A percentile compares a stretch with the other conserved stretches of the same genome.
Evolutionary conservation across 1,284 basidiomycete genomes (phyloP).

Genomic region (Cystodermella granulosa): DNA sequence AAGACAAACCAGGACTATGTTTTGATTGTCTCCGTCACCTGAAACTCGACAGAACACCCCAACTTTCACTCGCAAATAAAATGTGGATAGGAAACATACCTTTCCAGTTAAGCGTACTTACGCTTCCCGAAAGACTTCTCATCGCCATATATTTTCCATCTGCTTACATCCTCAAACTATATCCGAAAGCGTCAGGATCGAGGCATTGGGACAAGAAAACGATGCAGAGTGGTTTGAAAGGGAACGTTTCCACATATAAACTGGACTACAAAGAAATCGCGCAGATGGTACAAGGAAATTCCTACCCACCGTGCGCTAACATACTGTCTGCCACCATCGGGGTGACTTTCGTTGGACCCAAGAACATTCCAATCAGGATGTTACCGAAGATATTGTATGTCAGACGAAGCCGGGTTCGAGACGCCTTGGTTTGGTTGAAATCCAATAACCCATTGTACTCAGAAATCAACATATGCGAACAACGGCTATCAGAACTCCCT

Average conservation of each 20-base stretch:
- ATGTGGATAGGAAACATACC: constrained; percentile 37
- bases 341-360: constrained; percentile 25
- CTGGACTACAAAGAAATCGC: constrained; percentile 23
- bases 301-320: constrained; percentile 18
- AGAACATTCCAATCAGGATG: constrained; percentile 14
- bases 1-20: too few species aligned
- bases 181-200: constrained; percentile 19
- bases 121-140: constrained; percentile 26
- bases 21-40: constrained; percentile 1
- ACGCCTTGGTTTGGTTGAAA: constrained; percentile 34
- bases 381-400: constrained; percentile 26
- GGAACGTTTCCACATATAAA: constrained; percentile 34
- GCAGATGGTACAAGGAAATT: constrained; percentile 24
- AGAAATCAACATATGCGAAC: constrained; percentile 26
- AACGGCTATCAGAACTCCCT: constrained; percentile 21
- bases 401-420: constrained; percentile 13
- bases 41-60: constrained; percentile 13
- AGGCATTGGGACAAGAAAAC: constrained; percentile 6
- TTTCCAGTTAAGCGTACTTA: constrained; percentile 17
- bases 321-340: constrained; percentile 27
- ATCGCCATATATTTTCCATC: constrained; percentile 26
- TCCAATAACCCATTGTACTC: constrained; percentile 33
- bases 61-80: constrained; percentile 29
- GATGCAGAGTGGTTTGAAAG: constrained; percentile 27
- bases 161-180: constrained; percentile 34